Conservation (phyloP, 176 grass and related monocot genomes). For the Carex myosuroides region DNA sequence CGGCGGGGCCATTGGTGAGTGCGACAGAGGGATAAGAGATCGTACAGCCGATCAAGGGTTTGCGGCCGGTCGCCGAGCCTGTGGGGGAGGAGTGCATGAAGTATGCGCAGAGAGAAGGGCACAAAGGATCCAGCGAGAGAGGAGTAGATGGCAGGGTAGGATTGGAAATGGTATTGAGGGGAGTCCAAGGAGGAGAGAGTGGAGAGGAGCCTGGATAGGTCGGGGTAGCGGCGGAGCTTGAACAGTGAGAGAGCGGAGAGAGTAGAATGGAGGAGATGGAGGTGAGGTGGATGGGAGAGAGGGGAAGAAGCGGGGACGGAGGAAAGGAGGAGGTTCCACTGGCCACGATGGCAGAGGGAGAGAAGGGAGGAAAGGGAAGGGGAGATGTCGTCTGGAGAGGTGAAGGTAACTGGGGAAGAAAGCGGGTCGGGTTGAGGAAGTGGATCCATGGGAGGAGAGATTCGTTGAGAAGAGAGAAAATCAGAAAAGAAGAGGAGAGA, state of each 20-base stretch:
- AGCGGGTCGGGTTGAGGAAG: neutral
- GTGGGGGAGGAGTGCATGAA: slow-evolving; percentile 68
- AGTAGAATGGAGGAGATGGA: slow-evolving; percentile 59
- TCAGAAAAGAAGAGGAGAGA: neutral
- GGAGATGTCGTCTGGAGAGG: slow-evolving; percentile 21
- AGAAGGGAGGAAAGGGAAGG: slow-evolving; percentile 49
- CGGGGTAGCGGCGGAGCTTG: slow-evolving; percentile 77
- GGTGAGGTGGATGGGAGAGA: slow-evolving; percentile 51
- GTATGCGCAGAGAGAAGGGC: slow-evolving; percentile 68
- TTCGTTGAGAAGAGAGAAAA: neutral
- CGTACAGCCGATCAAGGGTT: slow-evolving; percentile 81
- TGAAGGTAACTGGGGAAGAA: slow-evolving; percentile 15
- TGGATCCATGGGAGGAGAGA: neutral
- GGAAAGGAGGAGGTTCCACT: slow-evolving; percentile 68
- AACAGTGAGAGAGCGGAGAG: slow-evolving; percentile 71
- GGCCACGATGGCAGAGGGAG: slow-evolving; percentile 69
- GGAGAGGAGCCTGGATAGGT: slow-evolving; percentile 52
- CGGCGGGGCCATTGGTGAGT: slow-evolving; percentile 52
- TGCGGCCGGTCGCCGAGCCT: slow-evolving; percentile 57
- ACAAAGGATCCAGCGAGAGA: slow-evolving; percentile 32
- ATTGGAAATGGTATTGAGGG: slow-evolving; percentile 36
- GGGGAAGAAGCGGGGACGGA: slow-evolving; percentile 41
- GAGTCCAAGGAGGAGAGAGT: slow-evolving; percentile 59
- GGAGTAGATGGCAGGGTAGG: slow-evolving; percentile 32
- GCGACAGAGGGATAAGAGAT: slow-evolving; percentile 66